Percentiles rank a stretch among this genome's conserved stretches.
These are phyloP conservation scores for Penicillium steckii DNA, from an alignment of 495 filamentous ascomycete genomes.

Conservation along the genomic window DNA sequence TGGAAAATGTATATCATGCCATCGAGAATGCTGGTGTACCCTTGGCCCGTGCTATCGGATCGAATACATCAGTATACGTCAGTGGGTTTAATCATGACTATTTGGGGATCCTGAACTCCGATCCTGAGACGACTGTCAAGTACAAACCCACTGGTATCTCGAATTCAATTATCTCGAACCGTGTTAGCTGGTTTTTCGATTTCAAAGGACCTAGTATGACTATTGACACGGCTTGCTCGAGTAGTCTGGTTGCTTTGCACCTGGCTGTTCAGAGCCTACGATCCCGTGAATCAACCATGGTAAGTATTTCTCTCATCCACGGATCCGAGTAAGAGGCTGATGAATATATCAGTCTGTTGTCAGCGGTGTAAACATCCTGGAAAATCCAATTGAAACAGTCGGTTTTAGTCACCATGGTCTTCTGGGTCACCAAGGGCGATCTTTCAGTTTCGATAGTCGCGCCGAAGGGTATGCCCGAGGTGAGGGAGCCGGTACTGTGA, in stretches of 20 bases:
- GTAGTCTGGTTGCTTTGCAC: slow-evolving; percentile 31
- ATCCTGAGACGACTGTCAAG: slow-evolving; percentile 21
- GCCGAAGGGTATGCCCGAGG: slow-evolving; percentile 47
- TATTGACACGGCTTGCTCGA: slow-evolving; percentile 44
- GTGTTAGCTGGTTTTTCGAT: slow-evolving; percentile 45
- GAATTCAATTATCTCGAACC: slow-evolving; percentile 41
- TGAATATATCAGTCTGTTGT: slow-evolving; percentile 16
- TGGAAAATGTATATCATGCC: slow-evolving; percentile 59
- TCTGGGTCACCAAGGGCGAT: slow-evolving; percentile 34
- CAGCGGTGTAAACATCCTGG: slow-evolving; percentile 21
- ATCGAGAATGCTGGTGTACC: slow-evolving; percentile 28
- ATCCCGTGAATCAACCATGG: slow-evolving; percentile 37
- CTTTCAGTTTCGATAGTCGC: slow-evolving; percentile 38
- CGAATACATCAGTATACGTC: slow-evolving; percentile 34
- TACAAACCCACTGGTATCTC: slow-evolving; percentile 28
- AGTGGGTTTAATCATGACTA: slow-evolving; percentile 31
- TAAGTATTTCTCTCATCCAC: slow-evolving; percentile 1
- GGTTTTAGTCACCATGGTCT: slow-evolving; percentile 27
- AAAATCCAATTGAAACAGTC: slow-evolving; percentile 19
- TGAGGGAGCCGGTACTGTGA: slow-evolving; percentile 41
- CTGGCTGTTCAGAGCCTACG: slow-evolving; percentile 39
- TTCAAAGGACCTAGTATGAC: slow-evolving; percentile 40
- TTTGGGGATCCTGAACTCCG: slow-evolving; percentile 20
- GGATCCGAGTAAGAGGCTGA: not conserved
- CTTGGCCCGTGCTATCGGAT: slow-evolving; percentile 20